Evolutionary conservation across 176 grass and related monocot species (phyloP), one percentile per base, ranked within the genome.

Genomic region (Oryza australiensis): DNA sequence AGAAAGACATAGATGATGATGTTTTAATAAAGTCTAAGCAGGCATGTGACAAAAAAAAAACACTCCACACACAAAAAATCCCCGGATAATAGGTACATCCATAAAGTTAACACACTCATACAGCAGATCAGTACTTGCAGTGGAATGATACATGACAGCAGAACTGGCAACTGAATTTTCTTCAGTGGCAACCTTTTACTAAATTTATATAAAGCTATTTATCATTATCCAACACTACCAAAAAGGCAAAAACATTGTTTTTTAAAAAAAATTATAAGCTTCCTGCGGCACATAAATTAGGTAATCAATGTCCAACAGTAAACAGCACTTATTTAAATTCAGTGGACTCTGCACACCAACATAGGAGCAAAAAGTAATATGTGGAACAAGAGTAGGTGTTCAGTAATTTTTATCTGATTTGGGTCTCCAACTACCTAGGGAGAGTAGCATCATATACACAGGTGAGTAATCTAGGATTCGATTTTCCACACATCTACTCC

Each of bases 41-140:
- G 27, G 23, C 9, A 83, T 35, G 34, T 38, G 70, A 48, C 35
- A 35, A 63, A 24, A 15, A 87, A 30, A 87, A 42, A 12, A 62
- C 15, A 20, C 37, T 69, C 37, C 49, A 8, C 28, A 23, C 40
- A 27, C 12, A 12, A 37, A 37, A 37, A 37, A 16, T 49, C 33
- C 12, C 29, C 3, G 12, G 35, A 83, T 11, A 49, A 75, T 4
- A 2, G 29, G 41, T 62, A 70, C 37, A 23, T 7, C 28, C 23
- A 68, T 68, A 41, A 53, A 68, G 26, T 59, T 57, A 57, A 57
- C 26, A 16, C 14, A 59, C 5, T 11, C 72, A 75, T 9, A 33
- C 18, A 5, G 2, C 12, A 9, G 1, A 85, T 48, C 74, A 46
- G n/a, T 78, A 46, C 74, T 49, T 24, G n/a, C 26, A 42, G 49